phyloP scores from a whole-genome alignment of 345 rosid genomes.

The Sisymbrium altissimum region DNA sequence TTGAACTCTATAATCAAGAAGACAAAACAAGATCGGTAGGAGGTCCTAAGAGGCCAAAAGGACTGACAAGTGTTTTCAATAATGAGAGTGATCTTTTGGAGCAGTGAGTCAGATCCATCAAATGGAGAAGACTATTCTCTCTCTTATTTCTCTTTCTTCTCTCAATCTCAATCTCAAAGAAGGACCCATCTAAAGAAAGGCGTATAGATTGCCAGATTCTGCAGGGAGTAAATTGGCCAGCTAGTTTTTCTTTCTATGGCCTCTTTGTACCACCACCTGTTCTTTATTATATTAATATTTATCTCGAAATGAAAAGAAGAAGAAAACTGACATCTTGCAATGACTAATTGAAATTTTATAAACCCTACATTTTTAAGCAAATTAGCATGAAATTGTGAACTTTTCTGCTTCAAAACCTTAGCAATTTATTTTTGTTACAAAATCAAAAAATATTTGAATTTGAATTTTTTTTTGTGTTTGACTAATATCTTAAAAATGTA shows the following conservation, averaged over 20 bases:
- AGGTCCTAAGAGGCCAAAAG: conserved; percentile 31
- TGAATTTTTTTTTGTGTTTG: no score
- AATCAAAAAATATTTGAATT: no score
- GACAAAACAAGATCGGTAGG: conserved; percentile 31
- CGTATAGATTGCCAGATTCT: conserved; percentile 34
- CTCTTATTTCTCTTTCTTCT: neutral
- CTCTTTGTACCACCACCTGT: conserved; percentile 23
- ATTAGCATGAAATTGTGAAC: no score
- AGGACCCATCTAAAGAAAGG: conserved; percentile 39
- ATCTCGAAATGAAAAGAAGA: neutral
- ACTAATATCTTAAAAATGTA: no score
- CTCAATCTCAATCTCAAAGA: conserved; percentile 4
- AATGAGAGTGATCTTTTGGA: conserved; percentile 40
- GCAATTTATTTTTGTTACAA: no score
- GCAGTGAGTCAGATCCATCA: conserved; percentile 38
- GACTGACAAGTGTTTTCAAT: conserved; percentile 34
- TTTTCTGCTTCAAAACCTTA: no score
- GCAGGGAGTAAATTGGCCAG: conserved; percentile 40
- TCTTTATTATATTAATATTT: neutral
- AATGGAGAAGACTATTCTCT: conserved; percentile 32
- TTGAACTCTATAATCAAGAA: conserved; percentile 18
- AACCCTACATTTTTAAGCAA: neutral
- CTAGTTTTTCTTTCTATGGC: conserved; percentile 30
- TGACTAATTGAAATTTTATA: neutral
- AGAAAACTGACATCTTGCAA: neutral